Conservation (phyloP, 768 basidiomycete species). For the Saitozyma podzolica region DNA sequence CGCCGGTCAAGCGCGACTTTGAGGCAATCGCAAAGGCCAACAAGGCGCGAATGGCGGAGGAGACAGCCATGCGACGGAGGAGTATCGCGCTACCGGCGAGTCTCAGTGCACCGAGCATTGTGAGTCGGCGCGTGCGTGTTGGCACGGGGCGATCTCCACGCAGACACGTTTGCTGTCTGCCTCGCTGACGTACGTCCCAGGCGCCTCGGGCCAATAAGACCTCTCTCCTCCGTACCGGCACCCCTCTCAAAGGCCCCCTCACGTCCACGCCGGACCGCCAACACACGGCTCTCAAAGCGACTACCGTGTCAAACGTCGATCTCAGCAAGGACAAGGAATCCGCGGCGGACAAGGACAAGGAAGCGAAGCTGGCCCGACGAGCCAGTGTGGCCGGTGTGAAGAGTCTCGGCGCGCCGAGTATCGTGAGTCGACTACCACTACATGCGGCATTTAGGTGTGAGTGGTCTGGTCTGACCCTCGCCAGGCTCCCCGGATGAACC, state of each 20-base stretch:
- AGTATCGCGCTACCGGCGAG: constrained; percentile 24
- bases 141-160: no score
- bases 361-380: constrained; percentile 3
- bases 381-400: constrained; percentile 23
- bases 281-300: background rate
- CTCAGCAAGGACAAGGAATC: background rate
- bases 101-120: constrained; percentile 30
- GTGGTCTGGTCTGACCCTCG: background rate
- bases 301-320: background rate
- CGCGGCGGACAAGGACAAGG: constrained; percentile 1
- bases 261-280: constrained; percentile 3
- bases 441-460: background rate
- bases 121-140: constrained; percentile 20
- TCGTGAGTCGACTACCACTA: constrained; percentile 17
- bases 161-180: background rate
- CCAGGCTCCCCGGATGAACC: constrained; percentile 30
- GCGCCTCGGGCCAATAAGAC: constrained; percentile 23
- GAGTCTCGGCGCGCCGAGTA: constrained; percentile 31
- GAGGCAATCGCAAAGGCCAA: constrained; percentile 10
- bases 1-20: constrained; percentile 4
- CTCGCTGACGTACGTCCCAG: constrained; percentile 7
- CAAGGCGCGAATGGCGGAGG: constrained; percentile 14
- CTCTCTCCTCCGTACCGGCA: constrained; percentile 14
- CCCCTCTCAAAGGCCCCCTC: constrained; percentile 3
- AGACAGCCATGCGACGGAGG: constrained; percentile 21